phyloP scores from a whole-genome alignment of 2,329 filamentous ascomycete genomes.

The Rosellinia necatrix region DNA sequence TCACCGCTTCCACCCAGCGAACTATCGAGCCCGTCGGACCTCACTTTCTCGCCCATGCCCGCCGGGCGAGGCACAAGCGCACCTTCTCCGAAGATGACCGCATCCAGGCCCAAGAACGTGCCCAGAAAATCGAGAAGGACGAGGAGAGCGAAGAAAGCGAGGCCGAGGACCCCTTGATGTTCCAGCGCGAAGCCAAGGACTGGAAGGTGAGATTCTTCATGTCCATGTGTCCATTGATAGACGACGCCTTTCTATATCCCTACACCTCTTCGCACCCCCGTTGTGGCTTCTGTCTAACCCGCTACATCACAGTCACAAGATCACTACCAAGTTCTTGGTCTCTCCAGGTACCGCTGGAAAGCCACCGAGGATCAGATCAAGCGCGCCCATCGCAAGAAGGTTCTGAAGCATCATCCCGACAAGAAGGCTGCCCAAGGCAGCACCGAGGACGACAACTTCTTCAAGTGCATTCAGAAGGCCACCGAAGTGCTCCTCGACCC shows the following conservation, averaged over 20 bases:
- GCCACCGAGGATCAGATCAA: slow-evolving; percentile 99
- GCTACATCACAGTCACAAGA: slow-evolving; percentile 74
- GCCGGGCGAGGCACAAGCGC: slow-evolving; percentile 92
- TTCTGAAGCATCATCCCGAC: slow-evolving; percentile 97
- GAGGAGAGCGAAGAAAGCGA: slow-evolving; percentile 92
- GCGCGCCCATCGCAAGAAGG: slow-evolving; percentile 98
- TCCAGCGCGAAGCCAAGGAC: slow-evolving; percentile 94
- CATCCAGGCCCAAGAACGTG: slow-evolving; percentile 91
- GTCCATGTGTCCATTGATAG: too few species aligned
- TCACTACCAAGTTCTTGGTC: slow-evolving; percentile 94
- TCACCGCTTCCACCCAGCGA: slow-evolving; percentile 79
- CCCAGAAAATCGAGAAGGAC: slow-evolving; percentile 93
- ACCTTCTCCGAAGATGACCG: slow-evolving; percentile 99
- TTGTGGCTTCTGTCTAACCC: slow-evolving; percentile 18
- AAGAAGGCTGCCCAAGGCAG: slow-evolving; percentile 93
- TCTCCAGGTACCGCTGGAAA: slow-evolving; percentile 88
- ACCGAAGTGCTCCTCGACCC: slow-evolving; percentile 93
- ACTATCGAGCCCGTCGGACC: slow-evolving; percentile 95
- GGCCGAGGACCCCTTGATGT: slow-evolving; percentile 88
- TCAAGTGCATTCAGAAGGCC: slow-evolving; percentile 99
- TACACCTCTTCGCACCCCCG: neutral
- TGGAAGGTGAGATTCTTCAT: slow-evolving; percentile 99
- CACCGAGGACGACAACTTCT: slow-evolving; percentile 94
- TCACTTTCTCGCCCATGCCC: slow-evolving; percentile 96
- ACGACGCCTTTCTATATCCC: neutral